A percentile compares a stretch with the other conserved stretches of the same genome.
Evolutionary conservation across 75 land plant species (phyloP).

Genomic region (Pinus taeda): DNA sequence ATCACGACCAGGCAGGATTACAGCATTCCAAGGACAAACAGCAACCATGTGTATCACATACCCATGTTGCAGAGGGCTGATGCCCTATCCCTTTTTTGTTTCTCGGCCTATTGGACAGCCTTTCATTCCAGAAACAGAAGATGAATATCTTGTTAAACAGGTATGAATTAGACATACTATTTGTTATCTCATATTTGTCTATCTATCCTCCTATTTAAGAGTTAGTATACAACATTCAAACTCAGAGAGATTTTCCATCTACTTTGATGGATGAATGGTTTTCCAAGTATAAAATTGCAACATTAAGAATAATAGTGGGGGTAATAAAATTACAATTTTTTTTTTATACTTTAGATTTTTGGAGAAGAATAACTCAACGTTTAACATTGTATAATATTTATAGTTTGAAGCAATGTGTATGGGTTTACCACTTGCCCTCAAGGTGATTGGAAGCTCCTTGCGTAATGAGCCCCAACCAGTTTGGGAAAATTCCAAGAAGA

Average conservation of each 20-base stretch:
- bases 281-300: too few relatives aligned
- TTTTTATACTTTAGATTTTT: too few relatives aligned
- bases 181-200: too few relatives aligned
- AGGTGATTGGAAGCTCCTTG: conserved; percentile 3
- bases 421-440: conserved; percentile 6
- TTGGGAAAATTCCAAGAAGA: background rate
- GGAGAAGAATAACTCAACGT: too few relatives aligned
- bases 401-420: background rate
- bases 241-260: too few relatives aligned
- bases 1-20: background rate
- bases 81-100: background rate
- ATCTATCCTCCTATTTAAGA: too few relatives aligned
- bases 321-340: too few relatives aligned
- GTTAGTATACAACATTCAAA: too few relatives aligned
- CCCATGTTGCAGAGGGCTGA: background rate
- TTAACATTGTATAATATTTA: background rate
- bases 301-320: too few relatives aligned
- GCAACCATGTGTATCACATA: background rate
- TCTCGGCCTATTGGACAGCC: background rate
- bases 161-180: too few relatives aligned
- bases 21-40: background rate
- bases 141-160: background rate
- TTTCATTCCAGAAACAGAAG: background rate
- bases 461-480: background rate
- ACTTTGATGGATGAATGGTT: too few relatives aligned